phyloP scores from a whole-genome alignment of 257 asterid genomes.

The Nicotiana sylvestris region DNA sequence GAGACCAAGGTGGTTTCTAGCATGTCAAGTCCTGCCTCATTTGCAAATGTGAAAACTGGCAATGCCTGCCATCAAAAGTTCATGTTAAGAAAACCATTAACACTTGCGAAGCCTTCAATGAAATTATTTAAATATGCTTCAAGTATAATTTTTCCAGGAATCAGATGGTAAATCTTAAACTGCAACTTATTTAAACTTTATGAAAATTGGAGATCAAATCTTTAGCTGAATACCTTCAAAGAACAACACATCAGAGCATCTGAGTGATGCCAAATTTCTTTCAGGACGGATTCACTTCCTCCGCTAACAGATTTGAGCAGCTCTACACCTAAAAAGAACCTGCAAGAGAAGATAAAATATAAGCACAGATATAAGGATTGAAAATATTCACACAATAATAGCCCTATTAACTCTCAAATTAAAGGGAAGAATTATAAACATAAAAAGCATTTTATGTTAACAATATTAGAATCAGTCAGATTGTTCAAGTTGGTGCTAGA shows the following conservation, averaged over 20 bases:
- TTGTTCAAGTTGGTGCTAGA: not conserved
- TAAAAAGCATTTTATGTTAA: not conserved
- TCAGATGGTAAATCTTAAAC: not conserved
- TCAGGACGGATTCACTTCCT: conserved; percentile 62
- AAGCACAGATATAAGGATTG: not conserved
- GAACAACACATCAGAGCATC: conserved; percentile 94
- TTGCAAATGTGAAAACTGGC: conserved; percentile 86
- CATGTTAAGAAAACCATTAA: not conserved
- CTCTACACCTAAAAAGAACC: conserved; percentile 79
- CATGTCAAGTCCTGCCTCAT: conserved; percentile 97
- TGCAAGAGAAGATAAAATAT: conserved; percentile 22
- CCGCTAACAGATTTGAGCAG: conserved; percentile 64
- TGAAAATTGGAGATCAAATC: not conserved
- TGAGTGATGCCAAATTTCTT: conserved; percentile 85
- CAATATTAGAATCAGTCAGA: not conserved
- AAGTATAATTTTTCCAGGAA: not conserved
- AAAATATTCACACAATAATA: not conserved
- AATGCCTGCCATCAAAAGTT: conserved; percentile 49
- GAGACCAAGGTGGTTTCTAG: conserved; percentile 89
- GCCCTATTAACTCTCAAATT: not conserved
- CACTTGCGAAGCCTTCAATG: not conserved
- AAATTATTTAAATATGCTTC: not conserved
- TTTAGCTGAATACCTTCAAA: conserved; percentile 46
- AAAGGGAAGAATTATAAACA: not conserved
- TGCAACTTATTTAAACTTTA: not conserved